Base-by-base conservation (phyloP, 805 yeast species). In the Isabelozyma pseudorhagii region DNA sequence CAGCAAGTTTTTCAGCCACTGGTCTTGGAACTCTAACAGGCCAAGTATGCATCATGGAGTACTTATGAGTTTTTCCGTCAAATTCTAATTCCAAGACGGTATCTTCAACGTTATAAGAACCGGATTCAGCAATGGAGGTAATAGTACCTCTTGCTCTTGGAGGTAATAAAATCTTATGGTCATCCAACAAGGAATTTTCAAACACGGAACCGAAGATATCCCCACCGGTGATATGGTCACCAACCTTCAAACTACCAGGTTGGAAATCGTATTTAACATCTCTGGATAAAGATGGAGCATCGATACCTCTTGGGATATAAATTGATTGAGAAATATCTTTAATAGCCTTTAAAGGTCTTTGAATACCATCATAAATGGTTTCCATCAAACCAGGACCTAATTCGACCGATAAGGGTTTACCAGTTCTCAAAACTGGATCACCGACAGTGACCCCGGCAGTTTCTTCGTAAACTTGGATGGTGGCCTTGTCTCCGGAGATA, bases 1-100 rank as follows among this genome's bases (percentile, higher is more conserved):
- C 98, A 53, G 96, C 77, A 55, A 90, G 75, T 69, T 93, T 91
- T 72, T 91, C 96, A 46, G 97, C 87, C 44, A 93, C 98, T 14
- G 99, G 99, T 77, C 99, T 87, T 62, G 99, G 98, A 42, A 92
- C 97, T 80, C 99, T 91, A 54, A 94, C 99, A 38, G 99, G 99
- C 99, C 99, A 94, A 28, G 97, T 85, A 74, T 94, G 99, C 87
- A 83, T 90, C 97, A 94, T 91, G 42, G 96, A 79, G 78, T 89
- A 93, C 46, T 81, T 78, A 58, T 79, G 80, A 59, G 81, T 87
- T 64, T 83, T 80, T 59, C 97, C 98, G 54, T 91, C 93, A 63
- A 92, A 94, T 74, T 94, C 99, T 52, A 94, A 89, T 75, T 94
- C 99, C 60, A 94, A 74, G 48, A 94, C 77, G 46, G 90, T 83